Evolutionary conservation across 192 early-diverging fungal species (phyloP).

Genomic region (Funneliformis geosporum): DNA sequence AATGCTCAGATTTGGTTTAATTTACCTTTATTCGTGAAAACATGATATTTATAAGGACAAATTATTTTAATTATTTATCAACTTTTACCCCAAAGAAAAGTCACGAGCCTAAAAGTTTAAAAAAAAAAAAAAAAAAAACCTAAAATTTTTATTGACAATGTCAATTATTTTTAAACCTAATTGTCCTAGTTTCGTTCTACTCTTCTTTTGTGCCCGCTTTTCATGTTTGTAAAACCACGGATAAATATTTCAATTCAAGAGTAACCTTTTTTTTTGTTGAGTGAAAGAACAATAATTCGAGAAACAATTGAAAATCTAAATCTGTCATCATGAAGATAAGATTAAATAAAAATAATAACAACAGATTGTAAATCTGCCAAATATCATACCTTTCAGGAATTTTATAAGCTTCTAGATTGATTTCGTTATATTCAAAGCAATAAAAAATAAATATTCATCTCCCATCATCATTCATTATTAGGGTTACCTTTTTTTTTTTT

Average conservation of each 20-base stretch:
- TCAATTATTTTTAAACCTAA: not conserved
- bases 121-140: not conserved
- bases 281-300: not conserved
- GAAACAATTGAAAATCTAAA: not conserved
- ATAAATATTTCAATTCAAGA: not conserved
- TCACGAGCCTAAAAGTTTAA: not conserved
- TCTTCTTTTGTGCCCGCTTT: not conserved
- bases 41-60: not conserved
- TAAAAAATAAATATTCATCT: too few relatives aligned
- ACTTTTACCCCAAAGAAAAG: constrained; percentile 3
- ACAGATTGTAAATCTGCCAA: too few relatives aligned
- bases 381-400: too few relatives aligned
- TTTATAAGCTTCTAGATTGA: too few relatives aligned
- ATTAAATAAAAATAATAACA: too few relatives aligned
- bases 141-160: not conserved
- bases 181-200: not conserved
- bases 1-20: not conserved
- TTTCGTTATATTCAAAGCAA: too few relatives aligned
- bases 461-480: too few relatives aligned
- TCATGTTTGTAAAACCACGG: not conserved
- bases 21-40: not conserved
- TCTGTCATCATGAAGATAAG: too few relatives aligned
- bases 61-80: not conserved
- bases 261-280: not conserved
- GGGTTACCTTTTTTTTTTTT: too few relatives aligned